Percentiles rank a stretch among this genome's conserved stretches.
Conservation (phyloP, 1,284 basidiomycete species). For the Cutaneotrichosporon sp. region DNA sequence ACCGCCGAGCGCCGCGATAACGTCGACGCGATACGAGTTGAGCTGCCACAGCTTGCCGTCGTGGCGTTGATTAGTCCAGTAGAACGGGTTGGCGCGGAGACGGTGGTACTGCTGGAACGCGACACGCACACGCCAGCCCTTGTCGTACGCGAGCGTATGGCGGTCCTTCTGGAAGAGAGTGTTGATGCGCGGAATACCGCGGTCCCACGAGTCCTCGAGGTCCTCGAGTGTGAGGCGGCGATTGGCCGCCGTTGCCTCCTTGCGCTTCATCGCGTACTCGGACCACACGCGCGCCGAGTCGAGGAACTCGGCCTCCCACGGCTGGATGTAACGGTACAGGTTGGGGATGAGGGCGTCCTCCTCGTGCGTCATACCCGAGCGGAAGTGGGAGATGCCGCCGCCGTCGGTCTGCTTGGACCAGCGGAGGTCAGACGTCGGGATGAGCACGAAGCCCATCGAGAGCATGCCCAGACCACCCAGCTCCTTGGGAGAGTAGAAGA, state of each 20-base stretch:
- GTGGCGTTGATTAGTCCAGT: slow-evolving; percentile 98
- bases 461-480: slow-evolving; percentile 98
- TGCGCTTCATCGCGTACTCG: slow-evolving; percentile 99
- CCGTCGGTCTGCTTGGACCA: slow-evolving; percentile 99
- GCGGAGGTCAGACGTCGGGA: slow-evolving; percentile 93
- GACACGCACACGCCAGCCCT: slow-evolving; percentile 90
- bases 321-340: slow-evolving; percentile 95
- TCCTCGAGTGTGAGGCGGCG: slow-evolving; percentile 95
- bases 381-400: slow-evolving; percentile 91
- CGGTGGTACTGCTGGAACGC: slow-evolving; percentile 99
- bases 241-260: slow-evolving; percentile 97
- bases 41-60: slow-evolving; percentile 98
- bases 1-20: slow-evolving; percentile 91
- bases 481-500: slow-evolving; percentile 97
- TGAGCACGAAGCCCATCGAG: slow-evolving; percentile 98
- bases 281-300: slow-evolving; percentile 99
- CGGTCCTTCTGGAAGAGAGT: slow-evolving; percentile 79
- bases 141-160: slow-evolving; percentile 95
- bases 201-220: slow-evolving; percentile 93
- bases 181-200: slow-evolving; percentile 76
- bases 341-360: slow-evolving; percentile 95
- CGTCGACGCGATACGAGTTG: slow-evolving; percentile 98
- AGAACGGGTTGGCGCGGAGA: slow-evolving; percentile 79
- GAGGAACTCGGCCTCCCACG: slow-evolving; percentile 98
- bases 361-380: slow-evolving; percentile 94